Percentiles rank a stretch among this genome's conserved stretches.
These are phyloP conservation scores for Dioscorea alata DNA, from an alignment of 106 monocot species.

Conservation along the genomic window DNA sequence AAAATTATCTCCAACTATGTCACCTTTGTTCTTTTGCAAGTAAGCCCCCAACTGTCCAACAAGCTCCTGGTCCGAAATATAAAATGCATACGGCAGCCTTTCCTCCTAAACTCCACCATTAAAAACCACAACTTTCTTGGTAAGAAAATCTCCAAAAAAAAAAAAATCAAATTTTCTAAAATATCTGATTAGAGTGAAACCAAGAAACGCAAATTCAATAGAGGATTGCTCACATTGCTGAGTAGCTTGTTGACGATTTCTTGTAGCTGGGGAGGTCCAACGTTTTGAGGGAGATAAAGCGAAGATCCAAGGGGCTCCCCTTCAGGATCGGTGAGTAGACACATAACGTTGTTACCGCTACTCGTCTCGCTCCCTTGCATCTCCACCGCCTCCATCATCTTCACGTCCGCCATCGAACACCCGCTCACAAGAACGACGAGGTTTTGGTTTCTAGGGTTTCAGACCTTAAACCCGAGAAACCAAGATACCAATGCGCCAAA, in stretches of 20 bases:
- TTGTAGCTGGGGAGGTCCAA: constrained; percentile 80
- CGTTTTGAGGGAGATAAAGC: constrained; percentile 67
- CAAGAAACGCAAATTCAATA: background rate
- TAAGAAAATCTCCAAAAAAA: background rate
- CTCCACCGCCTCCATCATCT: background rate
- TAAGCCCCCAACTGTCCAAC: constrained; percentile 55
- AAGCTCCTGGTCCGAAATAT: constrained; percentile 84
- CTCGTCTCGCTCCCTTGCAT: constrained; percentile 7
- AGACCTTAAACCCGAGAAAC: too few species aligned
- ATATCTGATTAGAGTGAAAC: background rate
- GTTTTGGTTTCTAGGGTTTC: too few species aligned
- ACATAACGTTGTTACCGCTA: constrained; percentile 47
- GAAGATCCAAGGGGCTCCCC: constrained; percentile 59
- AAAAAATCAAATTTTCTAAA: background rate
- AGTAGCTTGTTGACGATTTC: constrained; percentile 85
- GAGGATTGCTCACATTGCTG: constrained; percentile 46
- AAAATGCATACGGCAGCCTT: constrained; percentile 88
- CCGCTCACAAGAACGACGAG: too few species aligned
- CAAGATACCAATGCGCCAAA: too few species aligned
- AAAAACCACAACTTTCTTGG: background rate
- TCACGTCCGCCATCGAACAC: background rate
- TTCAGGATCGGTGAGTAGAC: constrained; percentile 67
- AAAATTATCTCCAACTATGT: too few species aligned
- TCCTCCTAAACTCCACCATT: constrained; percentile 52
- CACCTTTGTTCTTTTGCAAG: constrained; percentile 75